A percentile compares a stretch with the other conserved stretches of the same genome.
Conservation (phyloP, 257 asterid species). For the Perilla frutescens region DNA sequence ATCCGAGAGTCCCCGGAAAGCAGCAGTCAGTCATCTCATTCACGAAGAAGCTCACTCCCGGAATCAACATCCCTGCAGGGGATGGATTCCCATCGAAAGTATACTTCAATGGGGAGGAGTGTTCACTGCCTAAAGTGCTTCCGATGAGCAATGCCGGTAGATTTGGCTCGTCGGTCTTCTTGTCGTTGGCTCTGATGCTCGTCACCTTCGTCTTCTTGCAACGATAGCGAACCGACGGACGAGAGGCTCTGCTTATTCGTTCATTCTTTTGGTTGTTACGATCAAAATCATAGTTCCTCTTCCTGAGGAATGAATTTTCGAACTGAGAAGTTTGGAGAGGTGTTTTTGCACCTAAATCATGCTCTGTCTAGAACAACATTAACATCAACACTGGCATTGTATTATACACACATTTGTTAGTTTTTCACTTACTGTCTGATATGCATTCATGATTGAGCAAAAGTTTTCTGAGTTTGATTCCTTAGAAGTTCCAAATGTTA, state of each 20-base stretch:
- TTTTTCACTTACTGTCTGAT: conserved; percentile 21
- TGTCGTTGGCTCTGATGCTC: conserved; percentile 35
- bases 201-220: conserved; percentile 45
- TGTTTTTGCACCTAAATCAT: conserved; percentile 27
- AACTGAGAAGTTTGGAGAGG: conserved; percentile 7
- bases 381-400: conserved; percentile 28
- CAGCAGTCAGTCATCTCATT: conserved; percentile 94
- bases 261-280: conserved; percentile 61
- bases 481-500: background rate
- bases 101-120: conserved; percentile 94
- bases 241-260: conserved; percentile 47
- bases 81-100: conserved; percentile 91
- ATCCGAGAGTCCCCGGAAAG: conserved; percentile 79
- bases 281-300: conserved; percentile 27
- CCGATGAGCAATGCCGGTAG: conserved; percentile 57
- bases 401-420: conserved; percentile 43
- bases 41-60: conserved; percentile 75
- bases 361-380: conserved; percentile 5
- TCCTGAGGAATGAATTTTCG: conserved; percentile 7
- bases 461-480: conserved; percentile 17
- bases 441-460: conserved; percentile 28
- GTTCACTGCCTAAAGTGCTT: conserved; percentile 67
- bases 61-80: conserved; percentile 61
- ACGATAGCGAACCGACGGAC: conserved; percentile 40
- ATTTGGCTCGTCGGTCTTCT: conserved; percentile 37